Evolutionary conservation across 2,329 filamentous ascomycete species (phyloP), one percentile per base, ranked within the genome.

Genomic region (Monosporascus sp.): DNA sequence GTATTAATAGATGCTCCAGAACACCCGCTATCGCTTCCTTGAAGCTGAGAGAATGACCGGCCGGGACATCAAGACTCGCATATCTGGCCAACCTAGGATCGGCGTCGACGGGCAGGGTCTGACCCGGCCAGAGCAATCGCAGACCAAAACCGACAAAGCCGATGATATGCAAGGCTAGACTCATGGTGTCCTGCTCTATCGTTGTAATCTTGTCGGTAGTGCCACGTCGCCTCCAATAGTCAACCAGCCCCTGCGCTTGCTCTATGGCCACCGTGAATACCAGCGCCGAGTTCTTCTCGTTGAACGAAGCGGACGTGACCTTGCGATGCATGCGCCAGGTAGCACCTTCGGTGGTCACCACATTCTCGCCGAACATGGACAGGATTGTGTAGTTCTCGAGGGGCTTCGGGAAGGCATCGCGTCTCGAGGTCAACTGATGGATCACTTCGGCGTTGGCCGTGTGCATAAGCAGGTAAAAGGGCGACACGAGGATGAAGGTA

Each of bases 321-420:
- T 87, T 90, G 55, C 88, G 81, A 66, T 93, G 88, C 69, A 82
- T 77, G 37, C 84, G 83, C 89, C 88, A 93, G 37, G 79, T 68
- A 1, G 73, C 65, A 1, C 87, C 87, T 67, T 92, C 88, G 2
- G 84, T 84, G 0, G 82, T 83, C 20, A 92, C 71, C 3, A 92
- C 77, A 64, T 90, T 93, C 52, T 81, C 77, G 25, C 89, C 89
- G 65, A 87, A 92, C 31, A 87, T 72, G 49, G 83, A 75, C 27
- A 89, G 70, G 9, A 81, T 73, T 14, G 65, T 67, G 62, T 89
- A 89, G 50, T 79, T 69, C 55, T 80, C 70, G n/a, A 80, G 77
- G 5, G 83, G 81, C 68, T 90, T 89, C 48, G 85, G 86, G 63
- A 92, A 92, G 55, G 85, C 80, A 46, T 88, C 87, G 49, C 87